These are phyloP conservation scores for Zea luxurians DNA, from an alignment of 176 grass and related monocot species.

Conservation along the genomic window DNA sequence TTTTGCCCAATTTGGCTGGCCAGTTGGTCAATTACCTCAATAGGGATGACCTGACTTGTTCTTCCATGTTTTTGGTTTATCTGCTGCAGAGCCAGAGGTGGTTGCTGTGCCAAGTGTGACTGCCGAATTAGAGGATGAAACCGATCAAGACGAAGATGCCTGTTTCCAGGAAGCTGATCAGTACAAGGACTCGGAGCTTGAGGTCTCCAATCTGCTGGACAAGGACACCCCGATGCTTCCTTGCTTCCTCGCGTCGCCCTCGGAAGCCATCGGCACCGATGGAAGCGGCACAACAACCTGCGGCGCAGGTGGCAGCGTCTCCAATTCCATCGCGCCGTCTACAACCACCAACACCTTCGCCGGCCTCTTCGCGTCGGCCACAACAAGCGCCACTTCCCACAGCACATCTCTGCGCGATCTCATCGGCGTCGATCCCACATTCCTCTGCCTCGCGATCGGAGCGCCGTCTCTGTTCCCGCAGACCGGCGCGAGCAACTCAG, in stretches of 20 bases:
- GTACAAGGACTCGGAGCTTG: conserved; percentile 33
- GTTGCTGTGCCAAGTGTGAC: conserved; percentile 25
- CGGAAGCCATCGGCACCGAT: conserved; percentile 52
- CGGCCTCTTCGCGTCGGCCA: conserved; percentile 50
- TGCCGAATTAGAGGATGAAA: conserved; percentile 39
- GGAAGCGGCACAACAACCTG: conserved; percentile 42
- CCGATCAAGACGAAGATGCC: conserved; percentile 29
- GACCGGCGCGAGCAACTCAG: conserved; percentile 36
- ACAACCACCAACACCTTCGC: conserved; percentile 58
- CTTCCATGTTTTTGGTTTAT: conserved; percentile 27
- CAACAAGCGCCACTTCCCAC: conserved; percentile 52
- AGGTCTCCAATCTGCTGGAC: conserved; percentile 40
- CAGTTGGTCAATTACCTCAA: conserved; percentile 21
- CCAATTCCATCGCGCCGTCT: conserved; percentile 45
- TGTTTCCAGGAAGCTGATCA: conserved; percentile 41
- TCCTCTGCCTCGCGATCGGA: conserved; percentile 65
- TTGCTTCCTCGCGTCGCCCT: conserved; percentile 46
- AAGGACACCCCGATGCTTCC: conserved; percentile 46
- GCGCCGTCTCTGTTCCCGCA: conserved; percentile 42
- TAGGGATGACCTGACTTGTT: conserved; percentile 37
- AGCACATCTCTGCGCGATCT: conserved; percentile 60
- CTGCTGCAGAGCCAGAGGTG: conserved; percentile 36
- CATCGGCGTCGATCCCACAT: conserved; percentile 60
- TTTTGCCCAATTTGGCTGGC: conserved; percentile 30
- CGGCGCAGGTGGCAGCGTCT: conserved; percentile 36